A percentile compares a stretch with the other conserved stretches of the same genome.
These are phyloP conservation scores for Scheffersomyces illinoinensis DNA, from an alignment of 1,139 yeast genomes.

Conservation along the genomic window DNA sequence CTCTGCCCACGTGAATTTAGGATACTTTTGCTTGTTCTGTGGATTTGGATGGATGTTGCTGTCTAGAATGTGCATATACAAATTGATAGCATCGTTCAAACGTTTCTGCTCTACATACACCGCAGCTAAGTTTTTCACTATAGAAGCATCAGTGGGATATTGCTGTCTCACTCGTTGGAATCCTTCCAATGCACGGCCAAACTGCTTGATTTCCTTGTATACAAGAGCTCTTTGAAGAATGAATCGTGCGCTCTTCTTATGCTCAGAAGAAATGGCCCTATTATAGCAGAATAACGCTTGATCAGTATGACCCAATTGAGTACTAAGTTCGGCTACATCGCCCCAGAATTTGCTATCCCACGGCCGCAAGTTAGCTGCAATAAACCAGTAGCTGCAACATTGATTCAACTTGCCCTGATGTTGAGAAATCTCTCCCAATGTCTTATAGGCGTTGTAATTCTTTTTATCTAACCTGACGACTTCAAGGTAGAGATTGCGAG, in stretches of 20 bases:
- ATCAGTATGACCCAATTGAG: constrained; percentile 66
- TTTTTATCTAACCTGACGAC: constrained; percentile 77
- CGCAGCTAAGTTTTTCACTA: constrained; percentile 74
- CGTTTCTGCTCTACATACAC: constrained; percentile 76
- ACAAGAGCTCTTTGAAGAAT: constrained; percentile 64
- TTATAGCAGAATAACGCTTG: constrained; percentile 86
- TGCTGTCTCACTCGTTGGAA: constrained; percentile 61
- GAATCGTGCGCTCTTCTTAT: constrained; percentile 51
- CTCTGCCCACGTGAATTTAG: constrained; percentile 82
- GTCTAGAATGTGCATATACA: constrained; percentile 69
- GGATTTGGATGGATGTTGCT: constrained; percentile 45
- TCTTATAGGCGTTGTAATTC: constrained; percentile 80
- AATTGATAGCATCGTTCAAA: constrained; percentile 74
- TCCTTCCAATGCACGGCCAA: constrained; percentile 74
- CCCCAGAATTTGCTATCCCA: constrained; percentile 84
- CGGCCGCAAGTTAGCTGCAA: constrained; percentile 82
- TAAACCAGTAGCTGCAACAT: constrained; percentile 79
- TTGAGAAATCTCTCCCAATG: constrained; percentile 81
- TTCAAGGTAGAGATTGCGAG: constrained; percentile 66
- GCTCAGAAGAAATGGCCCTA: constrained; percentile 64
- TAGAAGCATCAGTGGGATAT: constrained; percentile 62
- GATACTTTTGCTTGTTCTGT: constrained; percentile 29
- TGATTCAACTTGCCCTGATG: constrained; percentile 65
- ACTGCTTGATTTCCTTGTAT: constrained; percentile 63
- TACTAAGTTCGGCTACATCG: constrained; percentile 74